Conservation (phyloP, 495 filamentous ascomycete species). For the Cercophora sp. region DNA sequence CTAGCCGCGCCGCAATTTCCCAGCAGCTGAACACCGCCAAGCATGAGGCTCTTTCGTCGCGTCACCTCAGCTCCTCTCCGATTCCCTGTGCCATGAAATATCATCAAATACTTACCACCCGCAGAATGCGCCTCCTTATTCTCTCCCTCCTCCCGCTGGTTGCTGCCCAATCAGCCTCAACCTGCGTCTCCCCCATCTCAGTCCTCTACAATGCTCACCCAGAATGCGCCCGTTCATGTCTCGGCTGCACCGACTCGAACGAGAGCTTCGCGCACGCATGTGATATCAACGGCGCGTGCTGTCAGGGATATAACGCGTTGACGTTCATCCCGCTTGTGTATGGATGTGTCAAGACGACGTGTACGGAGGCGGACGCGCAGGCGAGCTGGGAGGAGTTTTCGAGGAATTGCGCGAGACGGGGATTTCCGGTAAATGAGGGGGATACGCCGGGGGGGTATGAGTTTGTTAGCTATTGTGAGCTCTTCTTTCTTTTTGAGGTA, state of each 20-base stretch:
- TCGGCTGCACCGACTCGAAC: constrained; percentile 3
- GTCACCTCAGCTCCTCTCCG: no score
- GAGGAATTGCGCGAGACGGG: neutral
- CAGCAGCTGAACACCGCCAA: no score
- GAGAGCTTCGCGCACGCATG: constrained; percentile 3
- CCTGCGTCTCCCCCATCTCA: neutral
- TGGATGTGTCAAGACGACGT: neutral
- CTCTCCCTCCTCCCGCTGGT: no score
- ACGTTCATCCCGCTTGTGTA: constrained; percentile 3
- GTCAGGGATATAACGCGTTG: neutral
- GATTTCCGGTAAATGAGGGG: neutral
- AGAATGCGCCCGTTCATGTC: neutral
- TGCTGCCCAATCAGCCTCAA: no score
- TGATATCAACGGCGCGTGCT: neutral
- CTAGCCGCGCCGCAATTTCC: no score
- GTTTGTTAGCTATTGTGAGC: no score
- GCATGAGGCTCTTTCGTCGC: no score
- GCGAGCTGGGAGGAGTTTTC: constrained; percentile 3
- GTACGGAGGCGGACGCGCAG: neutral
- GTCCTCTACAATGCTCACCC: neutral
- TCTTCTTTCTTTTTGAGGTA: no score
- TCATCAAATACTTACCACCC: no score
- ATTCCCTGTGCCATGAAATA: no score
- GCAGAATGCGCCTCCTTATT: no score
- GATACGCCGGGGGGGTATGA: constrained; percentile 8